Evolutionary conservation across 371 early-diverging fungal species (phyloP).

Genomic region (Neoconidiobolus thromboides): DNA sequence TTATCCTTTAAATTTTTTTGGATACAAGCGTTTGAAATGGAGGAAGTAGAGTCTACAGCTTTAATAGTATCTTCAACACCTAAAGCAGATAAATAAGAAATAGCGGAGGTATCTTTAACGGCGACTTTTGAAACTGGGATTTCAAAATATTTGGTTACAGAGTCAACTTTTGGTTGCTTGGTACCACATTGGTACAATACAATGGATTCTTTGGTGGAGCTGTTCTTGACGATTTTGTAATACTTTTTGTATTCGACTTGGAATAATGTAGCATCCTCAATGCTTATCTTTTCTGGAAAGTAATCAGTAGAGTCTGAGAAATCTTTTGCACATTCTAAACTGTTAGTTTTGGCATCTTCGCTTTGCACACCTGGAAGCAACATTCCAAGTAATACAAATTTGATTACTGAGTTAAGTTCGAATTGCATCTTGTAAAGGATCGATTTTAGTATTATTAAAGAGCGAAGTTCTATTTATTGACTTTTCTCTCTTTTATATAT

Average conservation of each 20-base stretch:
- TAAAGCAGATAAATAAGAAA: slow-evolving; percentile 41
- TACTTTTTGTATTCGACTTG: background rate
- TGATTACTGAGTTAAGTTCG: too few relatives aligned
- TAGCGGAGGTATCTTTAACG: slow-evolving; percentile 35
- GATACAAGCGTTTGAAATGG: slow-evolving; percentile 43
- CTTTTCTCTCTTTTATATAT: too few relatives aligned
- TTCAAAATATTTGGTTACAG: slow-evolving; percentile 24
- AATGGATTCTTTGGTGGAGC: background rate
- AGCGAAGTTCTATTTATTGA: too few relatives aligned
- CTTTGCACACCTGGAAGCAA: too few relatives aligned
- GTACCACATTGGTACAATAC: slow-evolving; percentile 49
- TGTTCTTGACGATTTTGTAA: background rate
- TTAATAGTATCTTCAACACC: slow-evolving; percentile 33
- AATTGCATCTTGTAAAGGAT: too few relatives aligned
- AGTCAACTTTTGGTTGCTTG: slow-evolving; percentile 24
- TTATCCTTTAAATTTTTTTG: slow-evolving; percentile 23
- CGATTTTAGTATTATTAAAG: too few relatives aligned
- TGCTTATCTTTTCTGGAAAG: background rate
- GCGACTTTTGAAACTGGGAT: slow-evolving; percentile 38
- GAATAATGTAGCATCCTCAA: background rate
- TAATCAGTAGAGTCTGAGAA: background rate
- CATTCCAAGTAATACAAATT: too few relatives aligned
- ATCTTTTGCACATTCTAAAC: background rate
- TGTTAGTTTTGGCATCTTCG: background rate
- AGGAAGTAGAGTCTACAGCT: slow-evolving; percentile 28